Evolutionary conservation across 2,329 filamentous ascomycete species (phyloP).

Genomic region (Chaetomiaceae sp.): DNA sequence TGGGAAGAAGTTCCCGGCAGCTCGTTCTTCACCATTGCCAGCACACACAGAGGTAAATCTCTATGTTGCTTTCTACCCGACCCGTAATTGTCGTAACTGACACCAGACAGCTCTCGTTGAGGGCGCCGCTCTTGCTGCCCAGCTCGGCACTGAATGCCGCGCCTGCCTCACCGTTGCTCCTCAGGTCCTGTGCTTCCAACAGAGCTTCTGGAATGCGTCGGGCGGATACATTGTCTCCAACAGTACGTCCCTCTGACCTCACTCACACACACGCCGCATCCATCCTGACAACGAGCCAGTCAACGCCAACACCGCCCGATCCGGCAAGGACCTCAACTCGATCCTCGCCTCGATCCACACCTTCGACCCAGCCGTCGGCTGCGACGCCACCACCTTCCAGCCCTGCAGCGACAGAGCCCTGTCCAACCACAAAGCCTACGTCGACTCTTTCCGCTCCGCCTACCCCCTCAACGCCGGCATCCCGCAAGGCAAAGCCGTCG

Average conservation of each 20-base stretch:
- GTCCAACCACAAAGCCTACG: constrained; percentile 68
- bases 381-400: constrained; percentile 68
- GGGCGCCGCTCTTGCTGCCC: constrained; percentile 59
- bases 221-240: constrained; percentile 62
- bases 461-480: constrained; percentile 66
- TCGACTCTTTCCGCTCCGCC: constrained; percentile 66
- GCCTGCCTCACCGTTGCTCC: constrained; percentile 61
- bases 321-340: constrained; percentile 66
- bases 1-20: constrained; percentile 76
- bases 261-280: background rate
- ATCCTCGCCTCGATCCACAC: constrained; percentile 60
- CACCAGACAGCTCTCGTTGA: constrained; percentile 48
- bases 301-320: constrained; percentile 53
- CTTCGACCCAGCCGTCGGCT: constrained; percentile 61
- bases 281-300: constrained; percentile 30
- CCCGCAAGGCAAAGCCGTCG: constrained; percentile 50
- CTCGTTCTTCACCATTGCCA: constrained; percentile 72
- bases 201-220: constrained; percentile 62
- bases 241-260: constrained; percentile 34
- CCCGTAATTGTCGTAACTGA: constrained; percentile 7
- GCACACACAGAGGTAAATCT: constrained; percentile 56
- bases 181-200: constrained; percentile 65
- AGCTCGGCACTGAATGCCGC: constrained; percentile 53
- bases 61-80: background rate
- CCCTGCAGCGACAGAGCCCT: constrained; percentile 65